phyloP scores from a whole-genome alignment of 768 basidiomycete genomes.

The Pulveroboletus ravenelii region DNA sequence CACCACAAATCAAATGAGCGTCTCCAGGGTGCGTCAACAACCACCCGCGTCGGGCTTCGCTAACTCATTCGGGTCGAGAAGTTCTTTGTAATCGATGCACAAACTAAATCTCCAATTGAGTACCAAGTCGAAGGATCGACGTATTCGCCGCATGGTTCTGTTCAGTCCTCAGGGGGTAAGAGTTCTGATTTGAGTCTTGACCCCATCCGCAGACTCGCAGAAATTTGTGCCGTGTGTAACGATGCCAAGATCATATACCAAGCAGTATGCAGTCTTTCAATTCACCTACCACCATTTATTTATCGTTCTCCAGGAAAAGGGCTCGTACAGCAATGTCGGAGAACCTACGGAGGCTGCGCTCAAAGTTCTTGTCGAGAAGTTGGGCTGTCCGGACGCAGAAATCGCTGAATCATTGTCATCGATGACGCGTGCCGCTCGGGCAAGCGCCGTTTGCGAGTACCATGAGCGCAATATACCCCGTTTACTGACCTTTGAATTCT shows the following conservation, averaged over 20 bases:
- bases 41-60: background rate
- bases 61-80: constrained; percentile 27
- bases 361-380: constrained; percentile 92
- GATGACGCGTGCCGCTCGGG: constrained; percentile 57
- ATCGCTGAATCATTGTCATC: constrained; percentile 51
- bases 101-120: constrained; percentile 49
- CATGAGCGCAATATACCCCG: constrained; percentile 73
- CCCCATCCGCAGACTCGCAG: constrained; percentile 78
- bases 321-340: constrained; percentile 75
- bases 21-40: constrained; percentile 56
- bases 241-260: constrained; percentile 89
- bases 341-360: constrained; percentile 98
- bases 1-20: constrained; percentile 97
- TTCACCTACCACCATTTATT: background rate
- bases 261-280: constrained; percentile 41
- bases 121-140: constrained; percentile 89
- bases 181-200: constrained; percentile 56
- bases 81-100: constrained; percentile 71
- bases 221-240: constrained; percentile 92
- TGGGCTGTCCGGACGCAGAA: constrained; percentile 66
- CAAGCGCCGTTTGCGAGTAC: constrained; percentile 80
- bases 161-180: constrained; percentile 65
- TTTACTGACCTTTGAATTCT: constrained; percentile 94
- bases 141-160: constrained; percentile 77
- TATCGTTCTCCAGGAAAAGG: constrained; percentile 58